Percentiles rank a stretch among this genome's conserved stretches.
Evolutionary conservation across 225 moss, liverwort and hornwort genomes (phyloP).

Genomic region (Anthoceros angustus): DNA sequence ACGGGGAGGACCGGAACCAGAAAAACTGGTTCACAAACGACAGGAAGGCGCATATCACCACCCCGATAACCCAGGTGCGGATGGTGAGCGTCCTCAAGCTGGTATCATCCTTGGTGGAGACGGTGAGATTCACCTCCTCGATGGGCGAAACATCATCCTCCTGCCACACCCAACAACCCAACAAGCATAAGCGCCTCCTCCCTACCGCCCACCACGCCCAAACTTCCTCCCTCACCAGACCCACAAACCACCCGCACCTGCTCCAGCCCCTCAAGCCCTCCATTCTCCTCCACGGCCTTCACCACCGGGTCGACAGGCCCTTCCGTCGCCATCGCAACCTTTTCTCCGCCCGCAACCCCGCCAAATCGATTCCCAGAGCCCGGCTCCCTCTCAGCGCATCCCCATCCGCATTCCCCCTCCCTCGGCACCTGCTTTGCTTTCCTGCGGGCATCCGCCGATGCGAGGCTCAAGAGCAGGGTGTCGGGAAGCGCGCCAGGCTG

Average conservation of each 20-base stretch:
- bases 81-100: conserved; percentile 36
- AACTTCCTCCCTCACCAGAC: neutral
- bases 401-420: no score
- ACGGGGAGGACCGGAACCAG: conserved; percentile 44
- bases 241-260: no score
- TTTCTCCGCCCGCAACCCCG: no score
- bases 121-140: conserved; percentile 59
- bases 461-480: no score
- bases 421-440: no score
- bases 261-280: neutral
- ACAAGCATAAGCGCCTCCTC: neutral
- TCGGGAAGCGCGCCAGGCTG: no score
- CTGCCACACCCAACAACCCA: neutral
- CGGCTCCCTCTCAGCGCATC: no score
- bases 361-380: no score
- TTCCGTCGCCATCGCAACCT: neutral
- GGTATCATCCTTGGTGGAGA: conserved; percentile 40
- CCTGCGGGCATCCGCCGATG: no score
- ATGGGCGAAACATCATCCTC: conserved; percentile 2
- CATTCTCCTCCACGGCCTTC: neutral
- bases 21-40: conserved; percentile 80
- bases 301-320: neutral
- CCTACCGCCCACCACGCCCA: neutral
- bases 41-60: conserved; percentile 34
- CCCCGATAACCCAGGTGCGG: conserved; percentile 51